Percentiles rank a stretch among this genome's conserved stretches.
Conservation (phyloP, 805 yeast species). For the Pichia gijzeniarum region DNA sequence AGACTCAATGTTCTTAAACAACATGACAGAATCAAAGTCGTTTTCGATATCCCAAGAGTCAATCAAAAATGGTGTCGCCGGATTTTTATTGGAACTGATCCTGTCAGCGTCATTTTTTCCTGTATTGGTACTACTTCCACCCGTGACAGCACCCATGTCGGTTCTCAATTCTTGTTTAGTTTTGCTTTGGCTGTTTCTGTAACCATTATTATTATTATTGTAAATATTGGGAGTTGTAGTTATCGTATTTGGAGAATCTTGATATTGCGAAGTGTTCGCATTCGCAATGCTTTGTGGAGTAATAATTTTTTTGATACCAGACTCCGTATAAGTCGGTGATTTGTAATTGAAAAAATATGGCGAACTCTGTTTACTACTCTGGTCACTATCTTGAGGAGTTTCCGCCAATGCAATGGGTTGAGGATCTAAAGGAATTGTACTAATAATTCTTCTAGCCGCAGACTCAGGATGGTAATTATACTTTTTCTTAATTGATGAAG, state of each 20-base stretch:
- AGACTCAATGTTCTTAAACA: slow-evolving; percentile 80
- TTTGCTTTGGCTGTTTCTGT: too few species aligned
- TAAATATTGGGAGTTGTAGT: background rate
- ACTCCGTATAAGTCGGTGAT: slow-evolving; percentile 11
- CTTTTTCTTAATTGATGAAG: slow-evolving; percentile 16
- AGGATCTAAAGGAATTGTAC: slow-evolving; percentile 79
- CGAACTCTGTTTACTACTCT: slow-evolving; percentile 14
- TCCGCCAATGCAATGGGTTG: slow-evolving; percentile 52
- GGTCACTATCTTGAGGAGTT: slow-evolving; percentile 14
- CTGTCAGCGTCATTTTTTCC: background rate
- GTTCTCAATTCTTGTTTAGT: too few species aligned
- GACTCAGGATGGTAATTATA: slow-evolving; percentile 49
- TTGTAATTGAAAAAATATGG: slow-evolving; percentile 13
- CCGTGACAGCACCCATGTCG: background rate
- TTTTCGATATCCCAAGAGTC: slow-evolving; percentile 35
- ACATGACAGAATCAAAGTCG: slow-evolving; percentile 44
- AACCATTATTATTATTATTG: background rate
- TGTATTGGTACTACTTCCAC: background rate
- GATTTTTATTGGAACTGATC: background rate
- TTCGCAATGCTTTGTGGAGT: slow-evolving; percentile 11
- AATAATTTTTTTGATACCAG: slow-evolving; percentile 3
- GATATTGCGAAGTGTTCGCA: slow-evolving; percentile 12
- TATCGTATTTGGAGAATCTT: slow-evolving; percentile 6
- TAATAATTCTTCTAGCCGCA: slow-evolving; percentile 66
- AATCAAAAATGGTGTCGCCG: slow-evolving; percentile 17